A percentile compares a stretch with the other conserved stretches of the same genome.
Evolutionary conservation across 768 basidiomycete species (phyloP).

Genomic region (Boletus subcaerulescens): DNA sequence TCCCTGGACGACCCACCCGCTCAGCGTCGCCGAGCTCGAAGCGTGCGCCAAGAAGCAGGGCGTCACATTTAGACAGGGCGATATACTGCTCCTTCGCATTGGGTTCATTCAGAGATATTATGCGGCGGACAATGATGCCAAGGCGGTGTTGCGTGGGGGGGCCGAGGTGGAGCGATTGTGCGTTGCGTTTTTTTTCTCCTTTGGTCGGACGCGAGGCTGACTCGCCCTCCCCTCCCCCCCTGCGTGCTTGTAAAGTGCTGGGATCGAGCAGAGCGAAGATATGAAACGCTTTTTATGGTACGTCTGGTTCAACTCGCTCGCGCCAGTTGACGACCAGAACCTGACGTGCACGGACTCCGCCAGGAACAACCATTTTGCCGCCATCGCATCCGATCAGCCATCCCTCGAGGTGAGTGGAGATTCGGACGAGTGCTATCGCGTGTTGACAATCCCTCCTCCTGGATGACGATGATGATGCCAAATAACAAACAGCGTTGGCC

Average conservation of each 20-base stretch:
- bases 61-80: conserved; percentile 54
- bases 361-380: conserved; percentile 74
- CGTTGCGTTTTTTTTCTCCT: conserved; percentile 17
- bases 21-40: conserved; percentile 54
- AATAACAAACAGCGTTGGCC: conserved; percentile 49
- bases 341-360: background rate
- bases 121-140: conserved; percentile 39
- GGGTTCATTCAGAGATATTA: conserved; percentile 64
- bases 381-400: conserved; percentile 66
- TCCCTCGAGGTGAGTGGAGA: conserved; percentile 49
- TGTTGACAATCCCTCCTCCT: too few species aligned
- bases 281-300: conserved; percentile 76
- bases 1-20: conserved; percentile 55
- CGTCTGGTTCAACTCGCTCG: conserved; percentile 7
- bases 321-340: background rate
- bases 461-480: background rate
- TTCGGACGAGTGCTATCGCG: background rate
- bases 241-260: conserved; percentile 41
- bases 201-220: background rate
- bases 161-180: conserved; percentile 48
- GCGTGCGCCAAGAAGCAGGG: conserved; percentile 58
- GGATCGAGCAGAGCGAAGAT: conserved; percentile 64
- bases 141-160: conserved; percentile 40
- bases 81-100: conserved; percentile 57
- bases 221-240: too few species aligned